A percentile compares a stretch with the other conserved stretches of the same genome.
These are phyloP conservation scores for Solanum gracilifrons DNA, from an alignment of 257 asterid species.

Conservation along the genomic window DNA sequence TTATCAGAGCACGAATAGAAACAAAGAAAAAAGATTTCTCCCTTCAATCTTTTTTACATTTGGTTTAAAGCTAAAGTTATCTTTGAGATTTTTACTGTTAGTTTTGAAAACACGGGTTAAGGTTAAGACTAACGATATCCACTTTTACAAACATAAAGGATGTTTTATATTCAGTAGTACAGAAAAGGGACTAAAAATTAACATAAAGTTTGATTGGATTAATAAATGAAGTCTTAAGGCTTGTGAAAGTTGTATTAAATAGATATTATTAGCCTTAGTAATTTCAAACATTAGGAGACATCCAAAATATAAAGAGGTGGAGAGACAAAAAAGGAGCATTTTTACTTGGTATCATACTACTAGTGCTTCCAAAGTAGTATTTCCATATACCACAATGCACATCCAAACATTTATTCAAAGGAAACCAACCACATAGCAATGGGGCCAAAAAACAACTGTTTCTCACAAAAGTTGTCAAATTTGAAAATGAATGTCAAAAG, in stretches of 20 bases:
- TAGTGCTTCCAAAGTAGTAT: neutral
- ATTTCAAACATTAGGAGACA: neutral
- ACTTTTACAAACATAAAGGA: neutral
- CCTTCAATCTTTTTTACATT: neutral
- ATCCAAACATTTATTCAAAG: neutral
- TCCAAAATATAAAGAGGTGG: neutral
- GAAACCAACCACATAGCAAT: neutral
- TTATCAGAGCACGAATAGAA: neutral
- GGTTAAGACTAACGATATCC: neutral
- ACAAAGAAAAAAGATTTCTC: neutral
- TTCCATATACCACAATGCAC: neutral
- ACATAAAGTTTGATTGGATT: neutral
- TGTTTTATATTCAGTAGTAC: neutral
- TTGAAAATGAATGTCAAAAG: neutral
- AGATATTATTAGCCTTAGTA: no score
- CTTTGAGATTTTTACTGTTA: neutral
- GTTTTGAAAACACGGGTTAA: neutral
- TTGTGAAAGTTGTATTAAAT: neutral
- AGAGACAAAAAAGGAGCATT: neutral
- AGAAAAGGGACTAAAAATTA: neutral
- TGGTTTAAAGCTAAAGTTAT: neutral
- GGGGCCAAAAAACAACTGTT: neutral
- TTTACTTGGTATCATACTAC: neutral
- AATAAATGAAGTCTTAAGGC: neutral
- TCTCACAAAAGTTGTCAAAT: neutral